These are phyloP conservation scores for Penicillium griseofulvum DNA, from an alignment of 2,329 filamentous ascomycete species.

Conservation along the genomic window DNA sequence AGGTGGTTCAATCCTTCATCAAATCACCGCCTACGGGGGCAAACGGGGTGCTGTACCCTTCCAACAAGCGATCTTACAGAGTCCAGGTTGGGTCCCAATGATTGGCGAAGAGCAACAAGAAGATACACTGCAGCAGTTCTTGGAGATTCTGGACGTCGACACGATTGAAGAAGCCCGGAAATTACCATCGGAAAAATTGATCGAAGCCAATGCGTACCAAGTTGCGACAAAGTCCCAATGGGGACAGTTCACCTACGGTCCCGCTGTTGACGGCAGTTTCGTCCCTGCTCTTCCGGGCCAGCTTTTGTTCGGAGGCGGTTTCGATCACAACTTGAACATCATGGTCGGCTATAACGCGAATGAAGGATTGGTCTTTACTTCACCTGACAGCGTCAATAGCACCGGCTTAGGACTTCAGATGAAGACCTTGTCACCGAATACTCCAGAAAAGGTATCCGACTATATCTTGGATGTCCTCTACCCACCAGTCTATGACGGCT, in stretches of 20 bases:
- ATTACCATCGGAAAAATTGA: slow-evolving; percentile 40
- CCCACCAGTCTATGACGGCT: slow-evolving; percentile 51
- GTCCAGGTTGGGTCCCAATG: slow-evolving; percentile 40
- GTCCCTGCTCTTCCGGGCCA: slow-evolving; percentile 48
- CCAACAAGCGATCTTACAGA: slow-evolving; percentile 46
- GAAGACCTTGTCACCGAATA: slow-evolving; percentile 22
- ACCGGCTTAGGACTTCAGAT: slow-evolving; percentile 22
- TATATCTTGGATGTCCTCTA: slow-evolving; percentile 52
- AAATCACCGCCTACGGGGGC: slow-evolving; percentile 55
- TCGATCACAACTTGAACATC: slow-evolving; percentile 45
- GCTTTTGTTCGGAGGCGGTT: slow-evolving; percentile 46
- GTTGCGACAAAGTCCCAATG: slow-evolving; percentile 35
- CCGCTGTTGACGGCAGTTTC: slow-evolving; percentile 52
- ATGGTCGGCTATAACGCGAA: slow-evolving; percentile 48
- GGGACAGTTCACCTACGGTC: slow-evolving; percentile 48
- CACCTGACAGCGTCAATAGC: slow-evolving; percentile 31
- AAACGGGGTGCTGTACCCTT: slow-evolving; percentile 37
- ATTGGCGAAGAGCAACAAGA: slow-evolving; percentile 40
- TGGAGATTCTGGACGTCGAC: slow-evolving; percentile 44
- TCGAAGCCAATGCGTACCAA: slow-evolving; percentile 47
- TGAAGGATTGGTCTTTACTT: slow-evolving; percentile 45
- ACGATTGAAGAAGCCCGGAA: slow-evolving; percentile 46
- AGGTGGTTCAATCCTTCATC: slow-evolving; percentile 55
- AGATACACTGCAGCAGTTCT: slow-evolving; percentile 38
- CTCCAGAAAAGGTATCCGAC: slow-evolving; percentile 30